phyloP scores from a whole-genome alignment of 2,329 filamentous ascomycete genomes.

The Trichophyton mentagrophytes region DNA sequence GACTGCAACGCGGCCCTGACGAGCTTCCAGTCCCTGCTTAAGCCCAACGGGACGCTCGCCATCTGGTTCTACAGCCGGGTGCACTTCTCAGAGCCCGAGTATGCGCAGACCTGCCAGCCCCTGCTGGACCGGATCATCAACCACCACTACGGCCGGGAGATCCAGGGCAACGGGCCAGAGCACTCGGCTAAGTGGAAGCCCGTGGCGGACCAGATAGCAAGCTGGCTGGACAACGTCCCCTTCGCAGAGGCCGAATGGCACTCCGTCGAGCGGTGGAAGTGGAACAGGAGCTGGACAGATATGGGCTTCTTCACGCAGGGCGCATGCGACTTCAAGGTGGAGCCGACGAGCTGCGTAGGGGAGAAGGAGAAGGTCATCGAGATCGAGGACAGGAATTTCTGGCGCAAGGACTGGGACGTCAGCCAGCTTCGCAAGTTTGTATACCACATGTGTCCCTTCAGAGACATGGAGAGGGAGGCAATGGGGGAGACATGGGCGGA shows the following conservation, averaged over 20 bases:
- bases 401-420: conserved; percentile 1
- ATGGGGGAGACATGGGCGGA: background rate
- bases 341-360: background rate
- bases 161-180: conserved; percentile 1
- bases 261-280: conserved; percentile 5
- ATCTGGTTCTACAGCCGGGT: conserved; percentile 5
- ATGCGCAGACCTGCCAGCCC: background rate
- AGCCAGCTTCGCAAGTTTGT: background rate
- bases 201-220: background rate
- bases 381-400: conserved; percentile 1
- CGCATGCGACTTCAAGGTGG: conserved; percentile 4
- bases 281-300: conserved; percentile 1
- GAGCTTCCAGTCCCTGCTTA: conserved; percentile 1
- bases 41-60: conserved; percentile 2
- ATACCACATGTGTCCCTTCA: background rate
- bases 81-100: conserved; percentile 1
- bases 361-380: background rate
- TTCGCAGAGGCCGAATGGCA: background rate
- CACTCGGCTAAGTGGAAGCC: background rate
- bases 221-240: conserved; percentile 5
- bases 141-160: background rate
- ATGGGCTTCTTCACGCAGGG: conserved; percentile 2
- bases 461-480: background rate
- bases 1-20: background rate
- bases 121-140: conserved; percentile 1